These are phyloP conservation scores for Penicillium paneum DNA, from an alignment of 2,329 filamentous ascomycete genomes.

Conservation along the genomic window DNA sequence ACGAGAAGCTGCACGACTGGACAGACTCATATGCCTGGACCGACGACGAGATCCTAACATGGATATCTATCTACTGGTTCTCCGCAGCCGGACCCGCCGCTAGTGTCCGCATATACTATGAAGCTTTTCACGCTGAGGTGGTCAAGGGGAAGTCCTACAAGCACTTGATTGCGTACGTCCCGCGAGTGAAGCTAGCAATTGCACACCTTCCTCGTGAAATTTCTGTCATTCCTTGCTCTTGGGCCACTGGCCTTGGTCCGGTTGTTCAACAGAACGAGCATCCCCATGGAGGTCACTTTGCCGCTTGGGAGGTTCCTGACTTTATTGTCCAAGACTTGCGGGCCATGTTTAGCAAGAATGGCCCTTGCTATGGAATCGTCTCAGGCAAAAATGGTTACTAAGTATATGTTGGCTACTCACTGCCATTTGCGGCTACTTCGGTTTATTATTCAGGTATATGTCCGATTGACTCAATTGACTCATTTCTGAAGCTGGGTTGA, in stretches of 20 bases:
- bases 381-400: slow-evolving; percentile 11
- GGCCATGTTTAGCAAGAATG: slow-evolving; percentile 15
- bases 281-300: slow-evolving; percentile 22
- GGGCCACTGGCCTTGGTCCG: slow-evolving; percentile 18
- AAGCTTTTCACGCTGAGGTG: slow-evolving; percentile 38
- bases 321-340: slow-evolving; percentile 15
- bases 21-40: slow-evolving; percentile 70
- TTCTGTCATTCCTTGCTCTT: slow-evolving; percentile 17
- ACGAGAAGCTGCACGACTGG: slow-evolving; percentile 79
- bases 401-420: neutral
- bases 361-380: slow-evolving; percentile 16
- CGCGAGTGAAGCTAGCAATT: slow-evolving; percentile 18
- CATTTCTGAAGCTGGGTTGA: no score
- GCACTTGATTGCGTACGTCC: slow-evolving; percentile 13
- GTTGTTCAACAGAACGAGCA: slow-evolving; percentile 19
- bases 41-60: slow-evolving; percentile 71
- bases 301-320: slow-evolving; percentile 21
- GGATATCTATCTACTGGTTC: slow-evolving; percentile 72
- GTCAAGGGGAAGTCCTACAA: slow-evolving; percentile 9
- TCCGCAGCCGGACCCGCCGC: slow-evolving; percentile 66
- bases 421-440: neutral
- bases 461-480: no score
- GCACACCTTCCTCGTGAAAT: slow-evolving; percentile 22
- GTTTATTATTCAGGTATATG: neutral
- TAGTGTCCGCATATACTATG: slow-evolving; percentile 69